Conservation (phyloP, 495 filamentous ascomycete species). For the Xylaria bambusicola region DNA sequence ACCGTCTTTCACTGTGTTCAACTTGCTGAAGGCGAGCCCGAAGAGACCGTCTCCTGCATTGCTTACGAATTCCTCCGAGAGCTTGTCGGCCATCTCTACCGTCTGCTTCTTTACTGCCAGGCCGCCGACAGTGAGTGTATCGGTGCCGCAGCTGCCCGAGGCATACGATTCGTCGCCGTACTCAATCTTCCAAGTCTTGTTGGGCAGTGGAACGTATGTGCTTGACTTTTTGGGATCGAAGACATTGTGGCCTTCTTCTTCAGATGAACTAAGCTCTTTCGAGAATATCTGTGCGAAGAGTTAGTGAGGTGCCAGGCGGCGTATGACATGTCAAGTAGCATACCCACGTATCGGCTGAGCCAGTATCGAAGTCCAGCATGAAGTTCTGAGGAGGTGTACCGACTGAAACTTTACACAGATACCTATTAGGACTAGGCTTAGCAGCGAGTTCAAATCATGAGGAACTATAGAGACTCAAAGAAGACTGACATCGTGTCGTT, state of each 20-base stretch:
- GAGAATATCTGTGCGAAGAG: conserved; percentile 58
- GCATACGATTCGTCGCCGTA: conserved; percentile 75
- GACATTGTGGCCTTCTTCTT: conserved; percentile 44
- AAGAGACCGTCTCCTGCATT: conserved; percentile 71
- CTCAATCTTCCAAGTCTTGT: conserved; percentile 66
- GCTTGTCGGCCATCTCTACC: conserved; percentile 66
- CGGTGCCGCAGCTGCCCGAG: conserved; percentile 71
- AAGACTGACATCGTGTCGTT: conserved; percentile 61
- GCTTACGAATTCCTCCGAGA: conserved; percentile 63
- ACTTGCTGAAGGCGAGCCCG: conserved; percentile 67
- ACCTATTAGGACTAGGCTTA: conserved; percentile 1
- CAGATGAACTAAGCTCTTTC: conserved; percentile 49
- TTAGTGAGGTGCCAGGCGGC: conserved; percentile 20
- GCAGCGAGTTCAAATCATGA: not conserved
- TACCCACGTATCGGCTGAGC: conserved; percentile 79
- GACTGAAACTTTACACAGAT: conserved; percentile 66
- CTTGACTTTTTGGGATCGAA: conserved; percentile 64
- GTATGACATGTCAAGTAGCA: conserved; percentile 17
- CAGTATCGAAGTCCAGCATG: conserved; percentile 75
- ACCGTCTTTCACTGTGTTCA: conserved; percentile 64
- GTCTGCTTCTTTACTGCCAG: conserved; percentile 67
- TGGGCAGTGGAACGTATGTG: conserved; percentile 56
- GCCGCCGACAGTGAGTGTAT: conserved; percentile 67
- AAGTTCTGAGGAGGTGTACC: conserved; percentile 69
- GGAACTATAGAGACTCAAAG: not conserved